Evolutionary conservation across 2,329 filamentous ascomycete genomes (phyloP).

Genomic region (Aspergillus unguis): DNA sequence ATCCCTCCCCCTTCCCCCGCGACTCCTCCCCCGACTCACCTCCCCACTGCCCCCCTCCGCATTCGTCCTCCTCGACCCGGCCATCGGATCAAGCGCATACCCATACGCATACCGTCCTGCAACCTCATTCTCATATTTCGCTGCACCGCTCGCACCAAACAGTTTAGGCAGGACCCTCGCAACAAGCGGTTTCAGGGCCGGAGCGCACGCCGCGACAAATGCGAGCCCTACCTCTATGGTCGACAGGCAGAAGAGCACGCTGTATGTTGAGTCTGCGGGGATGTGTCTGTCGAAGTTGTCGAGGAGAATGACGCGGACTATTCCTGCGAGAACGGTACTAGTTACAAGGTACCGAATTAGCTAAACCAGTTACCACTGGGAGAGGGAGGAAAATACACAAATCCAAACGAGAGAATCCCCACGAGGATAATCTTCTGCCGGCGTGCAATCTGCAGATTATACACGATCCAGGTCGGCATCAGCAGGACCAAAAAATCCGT

Average conservation of each 20-base stretch:
- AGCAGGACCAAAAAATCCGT: conserved; percentile 31
- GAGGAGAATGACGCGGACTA: conserved; percentile 29
- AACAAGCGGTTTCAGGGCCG: conserved; percentile 25
- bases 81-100: not conserved
- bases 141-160: not conserved
- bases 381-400: conserved; percentile 19
- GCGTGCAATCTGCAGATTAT: conserved; percentile 26
- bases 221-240: conserved; percentile 30
- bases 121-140: not conserved
- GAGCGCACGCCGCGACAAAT: conserved; percentile 29
- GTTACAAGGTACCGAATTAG: too few species aligned
- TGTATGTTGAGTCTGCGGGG: conserved; percentile 22
- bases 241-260: conserved; percentile 28
- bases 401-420: conserved; percentile 27
- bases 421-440: conserved; percentile 30
- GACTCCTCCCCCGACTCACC: not conserved
- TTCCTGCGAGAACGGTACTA: conserved; percentile 27
- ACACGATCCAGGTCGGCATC: conserved; percentile 32
- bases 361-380: too few species aligned
- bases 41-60: not conserved
- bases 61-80: not conserved
- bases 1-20: not conserved
- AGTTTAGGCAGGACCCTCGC: conserved; percentile 3
- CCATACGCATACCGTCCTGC: not conserved
- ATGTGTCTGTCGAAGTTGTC: conserved; percentile 19